These are phyloP conservation scores for Penicillium hordei DNA, from an alignment of 2,329 filamentous ascomycete species.

Conservation along the genomic window DNA sequence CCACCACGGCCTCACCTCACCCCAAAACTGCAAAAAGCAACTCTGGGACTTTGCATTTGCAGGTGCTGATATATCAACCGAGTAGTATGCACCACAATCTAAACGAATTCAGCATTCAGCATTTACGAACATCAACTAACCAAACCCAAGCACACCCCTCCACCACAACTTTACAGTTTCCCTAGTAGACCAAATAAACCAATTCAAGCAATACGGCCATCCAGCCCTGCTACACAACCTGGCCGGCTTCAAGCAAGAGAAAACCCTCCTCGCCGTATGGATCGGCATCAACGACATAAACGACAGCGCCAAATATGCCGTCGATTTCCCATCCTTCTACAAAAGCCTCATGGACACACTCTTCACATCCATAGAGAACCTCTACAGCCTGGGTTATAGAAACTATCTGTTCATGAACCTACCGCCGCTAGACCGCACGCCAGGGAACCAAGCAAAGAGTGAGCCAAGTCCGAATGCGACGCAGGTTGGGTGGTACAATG, in stretches of 20 bases:
- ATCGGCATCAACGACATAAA: conserved; percentile 60
- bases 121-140: not conserved
- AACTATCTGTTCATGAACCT: conserved; percentile 54
- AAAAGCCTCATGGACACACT: conserved; percentile 43
- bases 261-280: conserved; percentile 53
- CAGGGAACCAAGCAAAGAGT: conserved; percentile 35
- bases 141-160: conserved; percentile 42
- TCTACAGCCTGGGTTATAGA: conserved; percentile 47
- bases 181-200: conserved; percentile 52
- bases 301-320: conserved; percentile 48
- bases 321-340: conserved; percentile 50
- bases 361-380: conserved; percentile 43
- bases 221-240: conserved; percentile 37
- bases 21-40: conserved; percentile 47
- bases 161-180: conserved; percentile 54
- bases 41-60: conserved; percentile 60
- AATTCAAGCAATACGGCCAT: conserved; percentile 50
- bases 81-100: conserved; percentile 33
- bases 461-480: conserved; percentile 47
- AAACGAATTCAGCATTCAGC: not conserved
- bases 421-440: conserved; percentile 51
- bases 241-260: conserved; percentile 31
- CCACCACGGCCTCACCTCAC: conserved; percentile 45
- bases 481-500: conserved; percentile 50
- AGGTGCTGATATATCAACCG: conserved; percentile 51